Evolutionary conservation across 306 rosid species (phyloP).

Genomic region (Citrullus colocynthis): DNA sequence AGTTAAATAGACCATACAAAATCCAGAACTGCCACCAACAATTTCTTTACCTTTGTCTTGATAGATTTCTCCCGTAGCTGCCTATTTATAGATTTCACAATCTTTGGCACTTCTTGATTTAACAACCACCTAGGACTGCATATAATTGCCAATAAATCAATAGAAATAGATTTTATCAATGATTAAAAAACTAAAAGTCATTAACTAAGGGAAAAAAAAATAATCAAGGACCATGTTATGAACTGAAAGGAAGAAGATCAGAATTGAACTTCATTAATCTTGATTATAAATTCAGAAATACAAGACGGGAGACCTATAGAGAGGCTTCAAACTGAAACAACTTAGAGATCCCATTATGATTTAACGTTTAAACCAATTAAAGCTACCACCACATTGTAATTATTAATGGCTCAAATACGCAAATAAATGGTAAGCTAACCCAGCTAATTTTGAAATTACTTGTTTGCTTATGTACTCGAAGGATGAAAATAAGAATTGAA

Average conservation of each 20-base stretch:
- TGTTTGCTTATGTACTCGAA: background rate
- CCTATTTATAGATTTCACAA: constrained; percentile 79
- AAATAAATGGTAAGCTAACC: background rate
- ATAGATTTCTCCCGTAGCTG: constrained; percentile 96
- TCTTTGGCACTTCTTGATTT: constrained; percentile 92
- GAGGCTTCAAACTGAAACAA: background rate
- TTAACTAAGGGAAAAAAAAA: background rate
- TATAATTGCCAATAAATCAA: constrained; percentile 15
- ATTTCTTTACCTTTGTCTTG: constrained; percentile 74
- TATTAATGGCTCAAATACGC: background rate
- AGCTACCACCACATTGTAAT: background rate
- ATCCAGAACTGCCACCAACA: background rate
- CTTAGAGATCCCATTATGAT: background rate
- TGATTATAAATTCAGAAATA: background rate
- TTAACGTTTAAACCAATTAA: background rate
- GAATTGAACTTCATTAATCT: background rate
- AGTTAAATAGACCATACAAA: constrained; percentile 5
- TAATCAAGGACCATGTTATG: background rate
- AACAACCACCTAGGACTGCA: constrained; percentile 97
- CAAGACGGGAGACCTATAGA: background rate
- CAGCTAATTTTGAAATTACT: background rate
- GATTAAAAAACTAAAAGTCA: background rate
- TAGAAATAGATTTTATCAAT: background rate
- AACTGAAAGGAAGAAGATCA: background rate
- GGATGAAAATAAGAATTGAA: background rate